A percentile compares a stretch with the other conserved stretches of the same genome.
These are phyloP conservation scores for Lachnellula arida DNA, from an alignment of 2,329 filamentous ascomycete genomes.

Conservation along the genomic window DNA sequence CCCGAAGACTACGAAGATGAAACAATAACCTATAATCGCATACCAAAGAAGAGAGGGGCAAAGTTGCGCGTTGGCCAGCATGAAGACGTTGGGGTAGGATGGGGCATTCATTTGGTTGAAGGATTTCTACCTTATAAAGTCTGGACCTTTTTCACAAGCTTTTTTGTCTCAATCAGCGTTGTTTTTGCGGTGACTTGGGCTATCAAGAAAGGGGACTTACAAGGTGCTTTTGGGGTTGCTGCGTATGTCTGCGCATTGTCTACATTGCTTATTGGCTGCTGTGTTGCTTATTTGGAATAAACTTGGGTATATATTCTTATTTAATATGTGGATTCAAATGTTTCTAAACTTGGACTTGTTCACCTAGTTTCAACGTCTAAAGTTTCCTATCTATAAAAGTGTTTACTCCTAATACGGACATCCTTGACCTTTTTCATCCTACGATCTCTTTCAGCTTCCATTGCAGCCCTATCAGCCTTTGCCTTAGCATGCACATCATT, in stretches of 20 bases:
- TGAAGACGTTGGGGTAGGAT: neutral
- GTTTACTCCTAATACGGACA: too few species aligned
- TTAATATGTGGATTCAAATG: too few species aligned
- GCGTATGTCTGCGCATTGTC: neutral
- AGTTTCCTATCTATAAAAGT: too few species aligned
- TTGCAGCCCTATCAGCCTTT: neutral
- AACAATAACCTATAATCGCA: neutral
- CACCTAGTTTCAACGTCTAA: too few species aligned
- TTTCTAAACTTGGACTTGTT: too few species aligned
- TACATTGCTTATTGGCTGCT: neutral
- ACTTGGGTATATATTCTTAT: too few species aligned
- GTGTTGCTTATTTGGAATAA: neutral
- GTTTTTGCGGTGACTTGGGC: constrained; percentile 1
- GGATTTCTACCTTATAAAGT: constrained; percentile 1
- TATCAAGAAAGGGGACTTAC: neutral
- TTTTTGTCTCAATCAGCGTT: neutral
- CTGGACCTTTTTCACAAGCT: neutral
- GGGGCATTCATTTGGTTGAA: constrained; percentile 1
- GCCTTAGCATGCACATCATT: neutral
- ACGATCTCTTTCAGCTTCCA: too few species aligned
- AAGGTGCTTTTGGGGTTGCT: neutral
- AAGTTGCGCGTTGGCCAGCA: neutral
- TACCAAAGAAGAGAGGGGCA: neutral
- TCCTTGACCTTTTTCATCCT: too few species aligned
- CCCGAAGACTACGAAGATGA: constrained; percentile 3